These are phyloP conservation scores for Edaphochlamys debaryana DNA, from an alignment of 139 green algal species.

Conservation along the genomic window DNA sequence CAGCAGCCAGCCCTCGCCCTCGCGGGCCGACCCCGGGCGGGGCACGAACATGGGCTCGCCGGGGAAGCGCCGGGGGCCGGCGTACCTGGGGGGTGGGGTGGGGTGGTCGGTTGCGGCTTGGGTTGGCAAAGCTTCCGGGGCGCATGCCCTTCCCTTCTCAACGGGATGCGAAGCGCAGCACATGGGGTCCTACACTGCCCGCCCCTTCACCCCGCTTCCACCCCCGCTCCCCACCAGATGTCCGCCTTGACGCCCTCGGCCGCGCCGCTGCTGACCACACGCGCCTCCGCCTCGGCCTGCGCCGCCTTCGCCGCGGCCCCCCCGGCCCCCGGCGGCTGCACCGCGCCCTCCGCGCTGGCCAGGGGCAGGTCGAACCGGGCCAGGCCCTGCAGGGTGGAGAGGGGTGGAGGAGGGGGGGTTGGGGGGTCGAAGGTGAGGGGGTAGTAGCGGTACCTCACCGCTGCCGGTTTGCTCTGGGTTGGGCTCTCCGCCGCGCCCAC, in stretches of 20 bases:
- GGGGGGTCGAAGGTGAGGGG: no score
- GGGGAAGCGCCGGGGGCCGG: constrained; percentile 58
- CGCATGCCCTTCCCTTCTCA: background rate
- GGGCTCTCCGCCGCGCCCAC: no score
- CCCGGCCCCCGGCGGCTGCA: background rate
- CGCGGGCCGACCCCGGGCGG: constrained; percentile 30
- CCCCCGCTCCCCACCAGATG: constrained; percentile 31
- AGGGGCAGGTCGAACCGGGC: background rate
- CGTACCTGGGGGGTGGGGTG: background rate
- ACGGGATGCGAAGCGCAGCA: no score
- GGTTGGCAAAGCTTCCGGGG: background rate
- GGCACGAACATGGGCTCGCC: constrained; percentile 81
- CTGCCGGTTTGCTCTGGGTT: no score
- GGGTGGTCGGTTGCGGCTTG: background rate
- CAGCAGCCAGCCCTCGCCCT: constrained; percentile 83
- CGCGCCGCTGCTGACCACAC: background rate
- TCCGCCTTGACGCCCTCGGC: constrained; percentile 2
- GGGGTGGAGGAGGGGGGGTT: no score
- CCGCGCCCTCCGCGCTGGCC: background rate
- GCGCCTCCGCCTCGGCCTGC: background rate
- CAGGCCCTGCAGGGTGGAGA: no score
- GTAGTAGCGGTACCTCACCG: no score
- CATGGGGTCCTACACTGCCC: background rate
- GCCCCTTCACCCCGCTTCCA: background rate
- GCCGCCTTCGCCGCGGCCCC: background rate